Conservation (phyloP, 148 eudicot species). For the Vaccinium darrowii region DNA sequence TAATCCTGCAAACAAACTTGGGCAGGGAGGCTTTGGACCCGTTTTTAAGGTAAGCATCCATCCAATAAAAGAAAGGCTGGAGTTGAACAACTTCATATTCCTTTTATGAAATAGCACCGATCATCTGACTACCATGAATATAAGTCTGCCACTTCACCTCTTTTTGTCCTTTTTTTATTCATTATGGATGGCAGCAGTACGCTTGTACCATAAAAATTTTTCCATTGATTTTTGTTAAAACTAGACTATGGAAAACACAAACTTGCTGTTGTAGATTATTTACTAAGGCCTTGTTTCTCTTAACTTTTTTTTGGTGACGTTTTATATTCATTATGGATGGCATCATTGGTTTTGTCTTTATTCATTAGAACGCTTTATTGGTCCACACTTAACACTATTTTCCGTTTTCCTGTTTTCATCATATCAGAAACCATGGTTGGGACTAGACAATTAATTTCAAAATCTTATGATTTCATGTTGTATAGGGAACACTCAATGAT, state of each 20-base stretch:
- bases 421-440: background rate
- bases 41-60: constrained; percentile 48
- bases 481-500: constrained; percentile 72
- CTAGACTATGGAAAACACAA: background rate
- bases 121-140: background rate
- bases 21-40: constrained; percentile 71
- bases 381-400: background rate
- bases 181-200: background rate
- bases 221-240: background rate
- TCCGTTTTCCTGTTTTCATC: background rate
- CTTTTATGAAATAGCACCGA: background rate
- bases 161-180: background rate
- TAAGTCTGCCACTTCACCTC: background rate
- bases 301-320: too few relatives aligned
- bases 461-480: background rate
- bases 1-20: constrained; percentile 48
- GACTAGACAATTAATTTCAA: background rate
- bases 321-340: too few relatives aligned
- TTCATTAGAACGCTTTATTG: too few relatives aligned
- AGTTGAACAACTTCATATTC: too few relatives aligned
- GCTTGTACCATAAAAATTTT: background rate
- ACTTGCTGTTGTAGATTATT: too few relatives aligned
- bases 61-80: too few relatives aligned
- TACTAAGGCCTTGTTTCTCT: too few relatives aligned
- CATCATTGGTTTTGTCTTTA: background rate